Base-by-base conservation (phyloP, 73 alveolate genomes). In the Paramecium octaurelia region DNA sequence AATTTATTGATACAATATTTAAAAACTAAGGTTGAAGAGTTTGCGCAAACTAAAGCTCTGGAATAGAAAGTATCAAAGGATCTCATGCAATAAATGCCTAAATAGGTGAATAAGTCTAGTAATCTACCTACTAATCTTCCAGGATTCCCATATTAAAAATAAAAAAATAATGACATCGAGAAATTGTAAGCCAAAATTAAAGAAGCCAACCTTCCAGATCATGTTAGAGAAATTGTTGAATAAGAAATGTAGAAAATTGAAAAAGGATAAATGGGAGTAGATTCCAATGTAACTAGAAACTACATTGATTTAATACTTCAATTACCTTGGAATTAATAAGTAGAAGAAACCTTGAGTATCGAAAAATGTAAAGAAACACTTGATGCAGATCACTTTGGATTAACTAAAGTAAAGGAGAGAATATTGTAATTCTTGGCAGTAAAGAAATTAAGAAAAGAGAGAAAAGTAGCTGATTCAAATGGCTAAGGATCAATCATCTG, bases 311-410 rank as follows among this genome's bases (percentile, higher is more conserved):
- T 97, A 8, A 92, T 96, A 5, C 76, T 95, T 14, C 95, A 92
- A 14, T 84, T 97, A 18, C 99, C 99, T 40, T 97, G 99, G 99
- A 87, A 70, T 86, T 88, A 38, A 12, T 60, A 92, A 4, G 94
- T 93, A 43, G 35, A 64, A 42, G 99, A 97, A 43, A 73, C 95
- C 14, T 92, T 85, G 35, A 96, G 96, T 69, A 93, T 96, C 6
- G 96, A 92, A 14, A 43, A 92, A 20, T 98, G 98, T 1, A 71
- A 88, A 88, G 93, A 73, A 18, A 76, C 93, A 10, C 95, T 96
- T 42, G 98, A 93, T 24, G 40, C 95, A 86, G 99, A 98, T 80
- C 99, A 98, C 93, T 97, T 85, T 58, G 99, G 99, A 24, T 87
- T 98, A 29, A 98, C 96, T 35, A 94, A 97, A 48, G 98, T 98